Conservation (phyloP, 768 basidiomycete species). For the Russula foetens region DNA sequence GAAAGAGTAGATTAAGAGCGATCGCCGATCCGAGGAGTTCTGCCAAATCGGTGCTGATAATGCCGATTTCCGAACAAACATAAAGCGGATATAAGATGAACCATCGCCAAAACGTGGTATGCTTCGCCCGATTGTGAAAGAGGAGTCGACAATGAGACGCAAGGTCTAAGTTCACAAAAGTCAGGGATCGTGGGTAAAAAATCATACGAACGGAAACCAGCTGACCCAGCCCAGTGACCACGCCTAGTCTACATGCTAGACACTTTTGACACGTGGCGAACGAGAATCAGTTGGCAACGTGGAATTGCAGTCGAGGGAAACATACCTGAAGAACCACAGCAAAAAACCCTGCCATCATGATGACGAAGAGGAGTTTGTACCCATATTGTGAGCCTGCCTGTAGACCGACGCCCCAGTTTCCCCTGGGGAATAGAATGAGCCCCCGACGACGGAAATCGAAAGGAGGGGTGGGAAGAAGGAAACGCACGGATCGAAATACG, state of each 20-base stretch:
- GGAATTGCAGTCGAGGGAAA: neutral
- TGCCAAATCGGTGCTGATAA: constrained; percentile 50
- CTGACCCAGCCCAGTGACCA: constrained; percentile 72
- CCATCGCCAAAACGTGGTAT: constrained; percentile 33
- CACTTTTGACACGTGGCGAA: constrained; percentile 36
- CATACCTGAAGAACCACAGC: constrained; percentile 78
- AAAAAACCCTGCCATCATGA: constrained; percentile 74
- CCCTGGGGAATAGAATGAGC: constrained; percentile 40
- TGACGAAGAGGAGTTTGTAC: constrained; percentile 70
- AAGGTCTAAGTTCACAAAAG: constrained; percentile 33
- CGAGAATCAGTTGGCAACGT: neutral
- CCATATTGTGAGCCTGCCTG: constrained; percentile 82
- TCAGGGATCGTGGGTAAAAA: neutral
- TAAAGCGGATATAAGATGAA: constrained; percentile 40
- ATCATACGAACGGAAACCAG: neutral
- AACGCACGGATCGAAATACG: constrained; percentile 81
- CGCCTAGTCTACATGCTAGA: constrained; percentile 72
- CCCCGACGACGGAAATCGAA: neutral
- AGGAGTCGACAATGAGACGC: constrained; percentile 42
- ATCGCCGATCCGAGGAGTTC: constrained; percentile 57
- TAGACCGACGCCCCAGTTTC: constrained; percentile 88
- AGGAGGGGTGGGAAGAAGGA: neutral
- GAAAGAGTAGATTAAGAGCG: constrained; percentile 45
- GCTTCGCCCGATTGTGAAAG: constrained; percentile 35
- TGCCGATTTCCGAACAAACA: constrained; percentile 39